These are phyloP conservation scores for Hyaloscypha variabilis DNA, from an alignment of 495 filamentous ascomycete species.

Conservation along the genomic window DNA sequence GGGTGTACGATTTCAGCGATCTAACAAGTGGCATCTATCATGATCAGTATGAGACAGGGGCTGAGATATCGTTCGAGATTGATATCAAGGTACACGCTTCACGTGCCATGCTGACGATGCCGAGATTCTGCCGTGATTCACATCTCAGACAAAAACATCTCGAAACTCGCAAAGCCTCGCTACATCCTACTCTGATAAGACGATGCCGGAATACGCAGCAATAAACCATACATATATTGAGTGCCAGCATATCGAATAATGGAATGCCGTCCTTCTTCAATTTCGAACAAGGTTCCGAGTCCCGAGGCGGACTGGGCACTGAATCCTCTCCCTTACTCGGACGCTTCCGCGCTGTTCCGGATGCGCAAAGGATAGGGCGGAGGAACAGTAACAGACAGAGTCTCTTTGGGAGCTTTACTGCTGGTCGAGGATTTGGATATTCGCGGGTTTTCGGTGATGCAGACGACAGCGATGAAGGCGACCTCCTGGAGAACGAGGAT, in stretches of 20 bases:
- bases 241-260: slow-evolving; percentile 1
- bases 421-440: slow-evolving; percentile 31
- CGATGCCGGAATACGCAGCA: neutral
- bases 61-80: neutral
- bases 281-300: slow-evolving; percentile 62
- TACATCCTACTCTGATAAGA: neutral
- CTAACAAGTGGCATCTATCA: neutral
- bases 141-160: neutral
- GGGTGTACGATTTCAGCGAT: neutral
- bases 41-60: neutral
- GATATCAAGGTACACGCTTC: neutral
- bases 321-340: slow-evolving; percentile 57
- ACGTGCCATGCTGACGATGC: neutral
- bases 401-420: slow-evolving; percentile 30
- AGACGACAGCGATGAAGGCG: slow-evolving; percentile 38
- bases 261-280: slow-evolving; percentile 63
- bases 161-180: neutral
- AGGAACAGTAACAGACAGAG: slow-evolving; percentile 22
- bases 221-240: neutral
- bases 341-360: slow-evolving; percentile 59
- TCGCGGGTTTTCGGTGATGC: slow-evolving; percentile 26
- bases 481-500: slow-evolving; percentile 28
- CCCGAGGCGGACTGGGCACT: slow-evolving; percentile 37
- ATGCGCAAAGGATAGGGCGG: slow-evolving; percentile 25
- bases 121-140: neutral